These are phyloP conservation scores for Candida multigemmis DNA, from an alignment of 805 yeast genomes.

Conservation along the genomic window DNA sequence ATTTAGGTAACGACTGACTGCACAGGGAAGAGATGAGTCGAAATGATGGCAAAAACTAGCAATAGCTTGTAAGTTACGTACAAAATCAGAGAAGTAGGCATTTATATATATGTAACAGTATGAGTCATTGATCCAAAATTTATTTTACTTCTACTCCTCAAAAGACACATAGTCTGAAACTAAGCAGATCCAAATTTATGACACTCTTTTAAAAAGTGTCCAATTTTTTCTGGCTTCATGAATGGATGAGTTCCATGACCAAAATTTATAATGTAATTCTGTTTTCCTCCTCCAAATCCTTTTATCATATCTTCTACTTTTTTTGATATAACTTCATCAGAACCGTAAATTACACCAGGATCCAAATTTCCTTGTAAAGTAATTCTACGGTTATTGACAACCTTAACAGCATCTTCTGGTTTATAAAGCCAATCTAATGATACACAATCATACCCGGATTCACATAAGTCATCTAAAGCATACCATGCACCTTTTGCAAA, in stretches of 20 bases:
- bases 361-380: slow-evolving; percentile 92
- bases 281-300: slow-evolving; percentile 92
- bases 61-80: too few relatives aligned
- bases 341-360: slow-evolving; percentile 91
- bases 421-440: slow-evolving; percentile 88
- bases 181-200: slow-evolving; percentile 58
- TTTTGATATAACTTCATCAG: slow-evolving; percentile 66
- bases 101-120: too few relatives aligned
- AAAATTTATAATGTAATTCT: slow-evolving; percentile 84
- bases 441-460: slow-evolving; percentile 75
- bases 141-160: not conserved
- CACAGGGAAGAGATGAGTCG: too few relatives aligned
- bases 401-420: slow-evolving; percentile 76
- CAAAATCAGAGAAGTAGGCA: too few relatives aligned
- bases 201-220: slow-evolving; percentile 78
- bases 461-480: slow-evolving; percentile 78
- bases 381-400: slow-evolving; percentile 63
- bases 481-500: slow-evolving; percentile 98
- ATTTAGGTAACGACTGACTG: too few relatives aligned
- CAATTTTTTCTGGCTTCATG: slow-evolving; percentile 88
- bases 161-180: too few relatives aligned
- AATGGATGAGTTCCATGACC: slow-evolving; percentile 99
- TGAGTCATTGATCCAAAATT: not conserved
- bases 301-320: slow-evolving; percentile 83
- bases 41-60: too few relatives aligned